Evolutionary conservation across 2,329 filamentous ascomycete species (phyloP).

Genomic region (Microcyclosporella mali): DNA sequence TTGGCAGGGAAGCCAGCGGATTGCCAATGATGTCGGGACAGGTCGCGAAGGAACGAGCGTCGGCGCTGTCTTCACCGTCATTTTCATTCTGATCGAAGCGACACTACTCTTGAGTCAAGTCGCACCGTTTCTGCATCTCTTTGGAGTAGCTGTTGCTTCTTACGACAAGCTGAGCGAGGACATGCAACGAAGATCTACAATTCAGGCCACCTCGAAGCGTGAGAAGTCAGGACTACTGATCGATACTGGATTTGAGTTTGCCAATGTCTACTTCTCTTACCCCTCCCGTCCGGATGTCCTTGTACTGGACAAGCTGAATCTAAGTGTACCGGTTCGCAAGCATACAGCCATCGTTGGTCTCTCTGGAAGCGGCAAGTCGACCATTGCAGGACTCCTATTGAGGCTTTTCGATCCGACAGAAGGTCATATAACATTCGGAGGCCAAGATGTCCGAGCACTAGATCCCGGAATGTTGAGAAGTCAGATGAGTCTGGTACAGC

Average conservation of each 20-base stretch:
- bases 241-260: too few species aligned
- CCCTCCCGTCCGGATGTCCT: conserved; percentile 38
- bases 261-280: conserved; percentile 39
- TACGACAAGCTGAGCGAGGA: too few species aligned
- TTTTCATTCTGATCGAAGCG: conserved; percentile 59
- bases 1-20: conserved; percentile 36
- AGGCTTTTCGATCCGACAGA: conserved; percentile 36
- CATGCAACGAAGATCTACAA: too few species aligned
- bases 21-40: conserved; percentile 17
- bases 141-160: conserved; percentile 49
- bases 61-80: conserved; percentile 57
- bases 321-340: conserved; percentile 36
- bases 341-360: conserved; percentile 40
- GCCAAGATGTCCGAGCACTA: conserved; percentile 35
- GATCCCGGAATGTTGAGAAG: conserved; percentile 34
- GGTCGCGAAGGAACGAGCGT: too few species aligned
- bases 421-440: conserved; percentile 36
- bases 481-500: conserved; percentile 40
- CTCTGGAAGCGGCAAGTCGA: conserved; percentile 43
- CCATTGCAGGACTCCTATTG: conserved; percentile 38
- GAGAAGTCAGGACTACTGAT: too few species aligned
- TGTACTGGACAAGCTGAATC: conserved; percentile 34
- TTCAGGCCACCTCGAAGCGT: too few species aligned
- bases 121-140: conserved; percentile 56
- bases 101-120: conserved; percentile 59